Percentiles rank a stretch among this genome's conserved stretches.
Conservation (phyloP, 2,329 filamentous ascomycete genomes). For the Claviceps arundinis region DNA sequence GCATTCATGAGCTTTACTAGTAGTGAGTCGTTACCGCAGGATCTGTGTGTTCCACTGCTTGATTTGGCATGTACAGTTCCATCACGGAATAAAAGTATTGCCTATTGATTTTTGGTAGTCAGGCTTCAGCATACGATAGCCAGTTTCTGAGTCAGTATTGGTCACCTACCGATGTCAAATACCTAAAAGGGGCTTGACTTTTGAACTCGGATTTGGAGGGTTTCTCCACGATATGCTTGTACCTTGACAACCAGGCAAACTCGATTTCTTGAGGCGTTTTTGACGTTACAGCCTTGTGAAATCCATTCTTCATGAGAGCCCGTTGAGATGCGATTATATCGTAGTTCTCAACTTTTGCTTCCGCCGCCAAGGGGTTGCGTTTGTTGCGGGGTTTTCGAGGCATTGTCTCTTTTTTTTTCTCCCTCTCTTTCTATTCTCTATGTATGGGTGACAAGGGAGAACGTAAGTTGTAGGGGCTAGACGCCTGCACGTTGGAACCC, state of each 20-base stretch:
- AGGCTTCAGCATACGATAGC: not conserved
- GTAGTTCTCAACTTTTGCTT: slow-evolving; percentile 4
- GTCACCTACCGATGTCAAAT: slow-evolving; percentile 4
- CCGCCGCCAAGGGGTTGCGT: not conserved
- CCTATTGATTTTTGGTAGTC: not conserved
- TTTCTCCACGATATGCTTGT: not conserved
- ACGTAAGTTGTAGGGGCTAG: not conserved
- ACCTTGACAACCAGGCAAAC: not conserved
- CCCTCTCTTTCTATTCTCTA: not conserved
- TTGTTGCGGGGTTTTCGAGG: not conserved
- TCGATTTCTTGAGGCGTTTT: slow-evolving; percentile 5
- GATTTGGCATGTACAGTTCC: not conserved
- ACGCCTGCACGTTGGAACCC: not conserved
- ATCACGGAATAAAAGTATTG: slow-evolving; percentile 7
- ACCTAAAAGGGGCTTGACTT: slow-evolving; percentile 1
- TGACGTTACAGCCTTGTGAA: slow-evolving; percentile 9
- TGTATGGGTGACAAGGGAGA: not conserved
- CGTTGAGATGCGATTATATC: slow-evolving; percentile 7
- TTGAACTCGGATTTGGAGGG: not conserved
- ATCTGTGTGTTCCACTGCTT: not conserved
- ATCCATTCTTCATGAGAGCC: slow-evolving; percentile 6
- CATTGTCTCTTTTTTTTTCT: not conserved
- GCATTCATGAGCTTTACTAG: slow-evolving; percentile 3
- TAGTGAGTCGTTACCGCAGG: not conserved
- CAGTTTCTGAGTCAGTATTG: not conserved